A percentile compares a stretch with the other conserved stretches of the same genome.
Evolutionary conservation across 2,329 filamentous ascomycete species (phyloP).

Genomic region (Thielaviopsis musarum): DNA sequence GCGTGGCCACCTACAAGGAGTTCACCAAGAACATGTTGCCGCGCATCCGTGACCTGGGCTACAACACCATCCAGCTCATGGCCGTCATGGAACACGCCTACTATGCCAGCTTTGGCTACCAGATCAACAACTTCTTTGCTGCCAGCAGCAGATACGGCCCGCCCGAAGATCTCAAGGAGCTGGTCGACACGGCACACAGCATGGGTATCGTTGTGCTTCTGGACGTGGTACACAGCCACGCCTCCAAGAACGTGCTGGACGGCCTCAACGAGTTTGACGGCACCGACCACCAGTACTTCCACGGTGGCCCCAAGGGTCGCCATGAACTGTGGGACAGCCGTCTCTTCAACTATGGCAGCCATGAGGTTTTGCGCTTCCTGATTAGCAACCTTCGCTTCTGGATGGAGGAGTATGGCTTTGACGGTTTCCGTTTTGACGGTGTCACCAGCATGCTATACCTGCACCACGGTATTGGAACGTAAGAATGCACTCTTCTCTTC

Average conservation of each 20-base stretch:
- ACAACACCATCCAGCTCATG: slow-evolving; percentile 98
- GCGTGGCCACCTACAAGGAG: slow-evolving; percentile 89
- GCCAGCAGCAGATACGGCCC: slow-evolving; percentile 88
- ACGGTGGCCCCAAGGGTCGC: slow-evolving; percentile 63
- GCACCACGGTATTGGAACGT: slow-evolving; percentile 95
- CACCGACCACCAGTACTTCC: slow-evolving; percentile 91
- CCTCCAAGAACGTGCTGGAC: slow-evolving; percentile 92
- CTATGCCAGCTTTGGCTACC: slow-evolving; percentile 97
- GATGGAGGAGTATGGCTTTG: slow-evolving; percentile 97
- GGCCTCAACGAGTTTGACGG: slow-evolving; percentile 94
- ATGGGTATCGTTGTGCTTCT: slow-evolving; percentile 82
- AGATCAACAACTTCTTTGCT: slow-evolving; percentile 97
- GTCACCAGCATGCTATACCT: slow-evolving; percentile 96
- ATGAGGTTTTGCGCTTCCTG: slow-evolving; percentile 90
- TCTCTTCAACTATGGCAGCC: slow-evolving; percentile 89
- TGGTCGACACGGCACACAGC: slow-evolving; percentile 86
- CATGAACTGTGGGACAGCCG: slow-evolving; percentile 95
- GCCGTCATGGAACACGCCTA: slow-evolving; percentile 99
- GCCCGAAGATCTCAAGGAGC: slow-evolving; percentile 88
- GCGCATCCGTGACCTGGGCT: slow-evolving; percentile 75
- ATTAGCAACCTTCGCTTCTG: slow-evolving; percentile 92
- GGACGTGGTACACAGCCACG: slow-evolving; percentile 94
- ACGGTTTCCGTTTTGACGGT: slow-evolving; percentile 94
- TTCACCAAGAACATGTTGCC: slow-evolving; percentile 88
- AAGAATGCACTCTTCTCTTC: slow-evolving; percentile 23